Evolutionary conservation across 1,284 basidiomycete species (phyloP), one percentile per base, ranked within the genome.

Genomic region (Ceratobasidium sp.): DNA sequence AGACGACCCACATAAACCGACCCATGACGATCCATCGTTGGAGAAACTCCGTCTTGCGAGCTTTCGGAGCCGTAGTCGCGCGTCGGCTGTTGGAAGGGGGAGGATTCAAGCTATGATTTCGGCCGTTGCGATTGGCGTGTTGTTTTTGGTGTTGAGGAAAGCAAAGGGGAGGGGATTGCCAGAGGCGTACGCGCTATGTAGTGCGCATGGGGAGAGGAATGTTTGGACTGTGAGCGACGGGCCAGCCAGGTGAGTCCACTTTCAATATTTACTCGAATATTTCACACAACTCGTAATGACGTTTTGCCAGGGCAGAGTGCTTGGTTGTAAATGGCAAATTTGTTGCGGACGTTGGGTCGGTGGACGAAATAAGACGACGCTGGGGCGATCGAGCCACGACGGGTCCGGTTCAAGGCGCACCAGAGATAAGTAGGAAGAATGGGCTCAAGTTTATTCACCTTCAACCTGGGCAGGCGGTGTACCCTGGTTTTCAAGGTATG

Each of bases 401-500:
- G 11, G 81, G 82, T 13, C 82, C 81, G 0, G 80, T 81, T 2
- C 77, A 79, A 44, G 76, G 65, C 4, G 75, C 81, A 6, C 82
- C 81, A 1, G 77, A 62, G 25, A 19, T 66, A 8, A 62, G 40
- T 7, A 65, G 76, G 29, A 82, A 82, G 71, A 76, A 76, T 22
- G 83, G 84, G 1, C 83, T 88, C 3, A 83, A 81, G 49, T 81
- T 91, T 19, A 83, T 85, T 17, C 83, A 87, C 69, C 79, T 90
- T 0, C 82, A 86, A 19, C 80, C 84, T 11, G 83, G 85, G 17
- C 86, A 87, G 44, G 87, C 90, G 71, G 82, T 94, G 17, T 88
- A 93, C 11, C 92, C 92, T 0, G 92, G 92, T 43, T 85, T 94
- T 17, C 84, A 91, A 82, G 92, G 92, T 91, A 80, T 44, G 81